Conservation (phyloP, 176 grass and related monocot genomes). For the Bolboschoenus planiculmis region DNA sequence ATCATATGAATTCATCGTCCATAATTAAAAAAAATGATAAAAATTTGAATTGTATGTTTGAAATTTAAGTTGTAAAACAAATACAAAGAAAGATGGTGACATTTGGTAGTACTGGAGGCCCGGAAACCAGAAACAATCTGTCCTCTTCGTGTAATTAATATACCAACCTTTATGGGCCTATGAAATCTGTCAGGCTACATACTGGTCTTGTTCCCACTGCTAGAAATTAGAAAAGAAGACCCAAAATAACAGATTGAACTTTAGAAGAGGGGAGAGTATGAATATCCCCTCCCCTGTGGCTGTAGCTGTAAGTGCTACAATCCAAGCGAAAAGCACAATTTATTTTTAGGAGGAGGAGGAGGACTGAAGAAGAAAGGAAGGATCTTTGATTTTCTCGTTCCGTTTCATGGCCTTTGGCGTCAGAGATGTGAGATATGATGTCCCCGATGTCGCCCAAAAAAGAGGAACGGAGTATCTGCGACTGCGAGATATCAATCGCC, state of each 20-base stretch:
- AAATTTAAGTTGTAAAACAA: too few species aligned
- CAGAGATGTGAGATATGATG: neutral
- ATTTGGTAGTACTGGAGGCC: too few species aligned
- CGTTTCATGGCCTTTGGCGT: neutral
- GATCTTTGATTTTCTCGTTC: conserved; percentile 1
- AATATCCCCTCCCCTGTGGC: too few species aligned
- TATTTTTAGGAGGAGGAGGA: neutral
- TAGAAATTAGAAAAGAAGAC: neutral
- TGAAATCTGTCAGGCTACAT: neutral
- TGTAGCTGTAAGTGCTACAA: too few species aligned
- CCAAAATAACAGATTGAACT: neutral
- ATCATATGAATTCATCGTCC: too few species aligned
- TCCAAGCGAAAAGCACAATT: conserved; percentile 4
- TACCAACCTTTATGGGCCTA: neutral
- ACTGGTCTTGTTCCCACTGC: neutral
- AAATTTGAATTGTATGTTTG: too few species aligned
- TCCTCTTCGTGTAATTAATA: too few species aligned
- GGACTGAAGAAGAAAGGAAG: neutral
- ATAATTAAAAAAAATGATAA: too few species aligned
- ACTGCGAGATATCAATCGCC: conserved; percentile 12
- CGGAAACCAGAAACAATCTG: too few species aligned
- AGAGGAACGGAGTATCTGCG: neutral
- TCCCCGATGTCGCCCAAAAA: conserved; percentile 9
- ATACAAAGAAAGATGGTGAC: too few species aligned
- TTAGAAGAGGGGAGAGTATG: neutral